A percentile compares a stretch with the other conserved stretches of the same genome.
Conservation (phyloP, 257 asterid species). For the Petunia axillaris region DNA sequence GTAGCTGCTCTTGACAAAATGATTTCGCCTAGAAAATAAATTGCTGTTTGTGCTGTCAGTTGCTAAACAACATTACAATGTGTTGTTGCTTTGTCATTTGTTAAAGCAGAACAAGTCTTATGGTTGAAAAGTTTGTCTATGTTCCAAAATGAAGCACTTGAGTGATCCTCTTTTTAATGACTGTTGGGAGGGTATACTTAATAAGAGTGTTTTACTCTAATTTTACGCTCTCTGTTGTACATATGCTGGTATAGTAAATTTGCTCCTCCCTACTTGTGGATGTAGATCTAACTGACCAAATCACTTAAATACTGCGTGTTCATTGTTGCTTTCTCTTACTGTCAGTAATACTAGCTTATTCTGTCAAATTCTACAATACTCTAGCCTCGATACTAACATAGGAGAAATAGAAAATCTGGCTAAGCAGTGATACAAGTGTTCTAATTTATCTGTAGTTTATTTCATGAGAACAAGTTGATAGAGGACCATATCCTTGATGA, state of each 20-base stretch:
- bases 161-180: neutral
- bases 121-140: neutral
- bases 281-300: neutral
- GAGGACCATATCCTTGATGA: too few relatives aligned
- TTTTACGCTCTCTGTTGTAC: neutral
- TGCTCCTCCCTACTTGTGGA: slow-evolving; percentile 1
- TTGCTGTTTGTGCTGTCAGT: too few relatives aligned
- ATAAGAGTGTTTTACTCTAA: neutral
- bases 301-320: neutral
- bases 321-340: neutral
- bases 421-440: too few relatives aligned
- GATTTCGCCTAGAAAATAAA: too few relatives aligned
- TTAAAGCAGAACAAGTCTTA: too few relatives aligned
- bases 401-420: neutral
- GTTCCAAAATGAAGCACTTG: neutral
- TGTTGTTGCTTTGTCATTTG: too few relatives aligned
- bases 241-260: neutral
- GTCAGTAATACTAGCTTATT: neutral
- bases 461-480: too few relatives aligned
- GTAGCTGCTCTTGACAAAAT: too few relatives aligned
- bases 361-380: neutral
- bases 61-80: too few relatives aligned
- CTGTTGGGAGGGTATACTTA: neutral
- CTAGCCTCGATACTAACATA: neutral
- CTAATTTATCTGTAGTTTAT: too few relatives aligned